Conservation (phyloP, 805 yeast genomes). For the Diddensiella transvaalensis region DNA sequence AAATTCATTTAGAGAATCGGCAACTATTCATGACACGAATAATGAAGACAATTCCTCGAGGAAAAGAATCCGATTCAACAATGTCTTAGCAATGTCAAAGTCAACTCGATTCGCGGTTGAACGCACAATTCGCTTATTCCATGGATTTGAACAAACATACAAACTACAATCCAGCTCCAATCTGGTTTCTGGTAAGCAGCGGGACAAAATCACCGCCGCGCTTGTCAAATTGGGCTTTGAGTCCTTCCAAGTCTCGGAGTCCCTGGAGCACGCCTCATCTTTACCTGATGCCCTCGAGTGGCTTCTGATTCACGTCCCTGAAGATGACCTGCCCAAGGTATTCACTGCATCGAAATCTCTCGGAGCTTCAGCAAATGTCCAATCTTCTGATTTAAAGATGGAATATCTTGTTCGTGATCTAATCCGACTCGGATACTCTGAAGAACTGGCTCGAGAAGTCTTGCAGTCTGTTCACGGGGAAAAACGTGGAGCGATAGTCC, state of each 20-base stretch:
- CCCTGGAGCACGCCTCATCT: slow-evolving; percentile 50
- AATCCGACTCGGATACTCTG: slow-evolving; percentile 64
- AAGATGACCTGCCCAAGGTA: slow-evolving; percentile 76
- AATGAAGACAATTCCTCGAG: background rate
- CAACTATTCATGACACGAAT: background rate
- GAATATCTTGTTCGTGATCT: slow-evolving; percentile 60
- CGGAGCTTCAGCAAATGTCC: slow-evolving; percentile 35
- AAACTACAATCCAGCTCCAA: slow-evolving; percentile 7
- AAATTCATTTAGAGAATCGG: slow-evolving; percentile 4
- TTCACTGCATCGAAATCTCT: slow-evolving; percentile 33
- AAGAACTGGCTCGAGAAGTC: slow-evolving; percentile 54
- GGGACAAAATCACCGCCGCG: slow-evolving; percentile 21
- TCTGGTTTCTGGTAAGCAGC: background rate
- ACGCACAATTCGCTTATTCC: slow-evolving; percentile 42
- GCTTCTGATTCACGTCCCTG: slow-evolving; percentile 86
- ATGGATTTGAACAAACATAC: slow-evolving; percentile 32
- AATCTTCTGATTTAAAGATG: slow-evolving; percentile 46
- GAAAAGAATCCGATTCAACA: slow-evolving; percentile 35
- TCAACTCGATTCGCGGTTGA: slow-evolving; percentile 64
- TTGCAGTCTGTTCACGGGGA: slow-evolving; percentile 41
- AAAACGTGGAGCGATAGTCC: slow-evolving; percentile 50
- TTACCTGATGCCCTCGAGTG: slow-evolving; percentile 61
- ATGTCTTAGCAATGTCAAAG: slow-evolving; percentile 55
- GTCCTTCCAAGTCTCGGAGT: slow-evolving; percentile 63
- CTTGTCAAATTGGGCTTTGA: slow-evolving; percentile 63